These are phyloP conservation scores for California macrophylla DNA, from an alignment of 441 rosid species.

Conservation along the genomic window DNA sequence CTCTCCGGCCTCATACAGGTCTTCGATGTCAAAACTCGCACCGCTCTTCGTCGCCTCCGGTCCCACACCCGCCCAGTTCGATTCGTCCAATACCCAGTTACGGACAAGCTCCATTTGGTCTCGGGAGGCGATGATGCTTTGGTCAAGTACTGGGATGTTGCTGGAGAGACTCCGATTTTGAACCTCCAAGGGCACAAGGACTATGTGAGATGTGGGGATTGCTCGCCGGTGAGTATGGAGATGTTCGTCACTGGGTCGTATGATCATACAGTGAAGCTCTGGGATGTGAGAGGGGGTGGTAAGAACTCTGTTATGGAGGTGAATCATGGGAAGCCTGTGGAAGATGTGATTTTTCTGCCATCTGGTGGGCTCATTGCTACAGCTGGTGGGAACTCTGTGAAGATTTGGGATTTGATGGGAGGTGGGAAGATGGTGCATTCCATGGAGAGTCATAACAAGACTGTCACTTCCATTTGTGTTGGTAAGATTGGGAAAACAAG, in stretches of 20 bases:
- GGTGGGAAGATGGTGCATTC: constrained; percentile 76
- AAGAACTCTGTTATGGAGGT: constrained; percentile 48
- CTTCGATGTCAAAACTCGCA: constrained; percentile 58
- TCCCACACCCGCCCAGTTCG: constrained; percentile 71
- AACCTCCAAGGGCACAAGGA: constrained; percentile 74
- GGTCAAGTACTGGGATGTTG: constrained; percentile 91
- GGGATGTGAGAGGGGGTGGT: constrained; percentile 69
- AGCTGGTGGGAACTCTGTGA: constrained; percentile 69
- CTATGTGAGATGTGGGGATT: constrained; percentile 78
- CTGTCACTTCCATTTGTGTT: constrained; percentile 63
- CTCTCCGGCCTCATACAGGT: constrained; percentile 67
- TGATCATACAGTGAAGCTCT: constrained; percentile 76
- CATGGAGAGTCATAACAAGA: constrained; percentile 87
- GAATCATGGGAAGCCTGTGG: constrained; percentile 70
- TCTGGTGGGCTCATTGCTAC: constrained; percentile 81
- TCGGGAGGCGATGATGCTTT: constrained; percentile 84
- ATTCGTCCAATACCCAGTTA: constrained; percentile 59
- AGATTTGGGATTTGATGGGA: constrained; percentile 80
- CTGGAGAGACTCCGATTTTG: constrained; percentile 45
- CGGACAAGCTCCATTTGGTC: constrained; percentile 73
- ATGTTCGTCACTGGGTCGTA: constrained; percentile 78
- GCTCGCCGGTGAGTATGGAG: constrained; percentile 56
- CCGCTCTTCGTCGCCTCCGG: constrained; percentile 64
- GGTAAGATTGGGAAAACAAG: constrained; percentile 41
- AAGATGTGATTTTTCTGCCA: constrained; percentile 78